Evolutionary conservation across 164 flowering plant species (phyloP), one percentile per base, ranked within the genome.

Genomic region (Berberis vulgaris): DNA sequence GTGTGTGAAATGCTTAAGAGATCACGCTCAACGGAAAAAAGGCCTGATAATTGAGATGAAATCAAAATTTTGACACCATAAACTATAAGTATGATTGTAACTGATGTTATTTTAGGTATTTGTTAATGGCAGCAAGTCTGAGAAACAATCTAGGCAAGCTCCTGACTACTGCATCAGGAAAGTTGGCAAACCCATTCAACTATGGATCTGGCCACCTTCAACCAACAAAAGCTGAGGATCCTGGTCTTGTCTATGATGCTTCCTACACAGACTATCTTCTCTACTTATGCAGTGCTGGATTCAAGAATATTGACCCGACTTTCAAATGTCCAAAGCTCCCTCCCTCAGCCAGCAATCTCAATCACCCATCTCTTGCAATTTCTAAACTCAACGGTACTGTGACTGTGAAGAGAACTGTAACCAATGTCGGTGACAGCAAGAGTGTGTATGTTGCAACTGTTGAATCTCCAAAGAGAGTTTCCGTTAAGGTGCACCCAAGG

Each of bases 211-310:
- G 98, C 49, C 95, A 88, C 57, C 69, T 91, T 63, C 72, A 60
- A 12, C 97, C 96, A 13, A 42, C 76, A 26, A 80, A 73, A 65
- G 96, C 93, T 1, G 80, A 81, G 1, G 96, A 88, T 60, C 98
- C 98, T 0, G 98, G 98, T 3, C 87, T 94, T 0, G 87, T 94
- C 9, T 94, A 94, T 55, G 93, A 94, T 45, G 86, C 97, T 41
- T 76, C 96, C 0, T 82, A 81, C 74, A 58, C 43, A 0, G 96
- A 88, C 69, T 94, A 91, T 70, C 80, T 83, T 12, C 79, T 75
- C 63, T 83, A 79, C 74, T 71, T 87, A 41, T 93, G 97, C 79
- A 66, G 75, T 63, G n/a, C 26, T 2, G 83, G 79, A 4, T 7
- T 65, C 7, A 55, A 50, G 2, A 47, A 56, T 1, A 2, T 77